These are phyloP conservation scores for Phaseolus coccineus DNA, from an alignment of 331 rosid species.

Conservation along the genomic window DNA sequence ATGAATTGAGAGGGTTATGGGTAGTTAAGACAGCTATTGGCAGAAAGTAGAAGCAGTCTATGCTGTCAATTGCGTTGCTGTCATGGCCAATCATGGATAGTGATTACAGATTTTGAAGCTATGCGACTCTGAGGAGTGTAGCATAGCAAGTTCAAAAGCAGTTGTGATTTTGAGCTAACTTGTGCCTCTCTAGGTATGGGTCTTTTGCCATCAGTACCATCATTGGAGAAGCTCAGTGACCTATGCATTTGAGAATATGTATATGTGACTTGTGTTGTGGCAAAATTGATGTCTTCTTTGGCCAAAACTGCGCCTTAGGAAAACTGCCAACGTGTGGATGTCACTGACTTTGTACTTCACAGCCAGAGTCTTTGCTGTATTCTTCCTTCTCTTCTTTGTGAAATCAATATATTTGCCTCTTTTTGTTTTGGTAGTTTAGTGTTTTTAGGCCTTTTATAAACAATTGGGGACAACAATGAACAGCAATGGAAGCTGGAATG, in stretches of 20 bases:
- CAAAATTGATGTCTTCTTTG: neutral
- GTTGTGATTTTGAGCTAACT: neutral
- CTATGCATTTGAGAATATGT: too few species aligned
- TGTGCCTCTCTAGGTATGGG: neutral
- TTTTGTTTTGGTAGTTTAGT: neutral
- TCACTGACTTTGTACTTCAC: neutral
- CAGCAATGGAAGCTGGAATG: neutral
- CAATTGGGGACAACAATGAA: neutral
- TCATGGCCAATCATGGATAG: neutral
- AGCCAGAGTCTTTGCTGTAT: neutral
- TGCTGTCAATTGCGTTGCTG: neutral
- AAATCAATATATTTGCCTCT: neutral
- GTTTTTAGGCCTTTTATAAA: neutral
- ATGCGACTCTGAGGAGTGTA: neutral
- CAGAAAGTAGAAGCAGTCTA: too few species aligned
- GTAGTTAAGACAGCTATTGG: neutral
- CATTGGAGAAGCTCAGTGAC: too few species aligned
- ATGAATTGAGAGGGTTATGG: neutral
- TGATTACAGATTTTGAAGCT: neutral
- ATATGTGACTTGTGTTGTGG: too few species aligned
- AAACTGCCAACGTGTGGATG: neutral
- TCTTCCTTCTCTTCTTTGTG: neutral
- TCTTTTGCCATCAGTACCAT: neutral
- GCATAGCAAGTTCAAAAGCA: neutral
- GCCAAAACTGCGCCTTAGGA: neutral